A percentile compares a stretch with the other conserved stretches of the same genome.
Evolutionary conservation across 805 yeast genomes (phyloP).

Genomic region (Starmerella geochares): DNA sequence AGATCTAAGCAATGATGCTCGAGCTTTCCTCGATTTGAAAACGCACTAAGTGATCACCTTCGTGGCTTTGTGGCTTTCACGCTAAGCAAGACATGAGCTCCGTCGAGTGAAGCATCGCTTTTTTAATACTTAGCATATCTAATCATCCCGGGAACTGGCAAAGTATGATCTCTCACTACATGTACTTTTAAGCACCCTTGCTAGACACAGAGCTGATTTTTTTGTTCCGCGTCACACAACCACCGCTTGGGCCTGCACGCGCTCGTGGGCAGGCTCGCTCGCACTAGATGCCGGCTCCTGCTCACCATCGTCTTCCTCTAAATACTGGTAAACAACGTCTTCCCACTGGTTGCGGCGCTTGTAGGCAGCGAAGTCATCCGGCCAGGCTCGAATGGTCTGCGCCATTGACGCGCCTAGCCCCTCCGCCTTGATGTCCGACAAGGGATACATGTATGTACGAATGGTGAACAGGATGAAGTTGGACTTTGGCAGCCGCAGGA

Average conservation of each 20-base stretch:
- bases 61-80: too few relatives aligned
- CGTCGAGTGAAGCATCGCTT: too few relatives aligned
- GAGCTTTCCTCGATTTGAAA: background rate
- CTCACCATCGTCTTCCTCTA: background rate
- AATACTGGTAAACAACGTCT: constrained; percentile 4
- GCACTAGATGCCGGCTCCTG: background rate
- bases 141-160: too few relatives aligned
- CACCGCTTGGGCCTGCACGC: too few relatives aligned
- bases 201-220: too few relatives aligned
- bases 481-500: constrained; percentile 44
- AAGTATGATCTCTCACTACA: too few relatives aligned
- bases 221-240: too few relatives aligned
- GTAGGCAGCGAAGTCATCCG: constrained; percentile 48
- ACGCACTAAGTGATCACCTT: too few relatives aligned
- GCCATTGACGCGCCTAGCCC: constrained; percentile 43
- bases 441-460: constrained; percentile 49
- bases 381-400: constrained; percentile 56
- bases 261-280: too few relatives aligned
- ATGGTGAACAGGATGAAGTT: constrained; percentile 42
- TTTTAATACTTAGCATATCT: too few relatives aligned
- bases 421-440: constrained; percentile 39
- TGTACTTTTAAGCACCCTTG: too few relatives aligned
- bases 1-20: constrained; percentile 40
- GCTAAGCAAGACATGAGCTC: too few relatives aligned
- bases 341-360: constrained; percentile 63